phyloP scores from a whole-genome alignment of 805 yeast species.

The Ogataea pini region DNA sequence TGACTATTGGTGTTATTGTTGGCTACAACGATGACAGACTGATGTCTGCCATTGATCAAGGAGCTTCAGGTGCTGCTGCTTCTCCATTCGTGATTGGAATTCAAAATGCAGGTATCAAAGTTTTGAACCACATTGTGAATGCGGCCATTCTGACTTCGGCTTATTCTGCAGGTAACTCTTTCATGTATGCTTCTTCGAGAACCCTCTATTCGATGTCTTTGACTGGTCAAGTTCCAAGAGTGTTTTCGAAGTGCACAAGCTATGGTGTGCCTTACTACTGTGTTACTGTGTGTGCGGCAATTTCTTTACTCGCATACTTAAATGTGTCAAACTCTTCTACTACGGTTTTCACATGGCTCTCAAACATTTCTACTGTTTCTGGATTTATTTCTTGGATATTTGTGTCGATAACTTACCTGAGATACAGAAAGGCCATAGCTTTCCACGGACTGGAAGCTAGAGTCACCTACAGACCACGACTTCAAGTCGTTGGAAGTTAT shows the following conservation, averaged over 20 bases:
- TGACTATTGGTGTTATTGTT: constrained; percentile 62
- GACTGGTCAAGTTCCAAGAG: constrained; percentile 41
- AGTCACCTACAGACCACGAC: constrained; percentile 55
- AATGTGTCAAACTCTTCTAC: constrained; percentile 55
- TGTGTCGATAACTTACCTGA: constrained; percentile 51
- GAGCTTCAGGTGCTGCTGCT: constrained; percentile 55
- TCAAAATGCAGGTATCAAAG: constrained; percentile 58
- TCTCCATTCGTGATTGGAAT: constrained; percentile 69
- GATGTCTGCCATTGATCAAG: constrained; percentile 44
- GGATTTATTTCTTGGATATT: constrained; percentile 68
- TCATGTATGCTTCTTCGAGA: constrained; percentile 44
- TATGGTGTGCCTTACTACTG: constrained; percentile 59
- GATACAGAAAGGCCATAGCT: constrained; percentile 65
- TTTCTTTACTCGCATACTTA: constrained; percentile 52
- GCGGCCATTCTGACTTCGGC: constrained; percentile 64
- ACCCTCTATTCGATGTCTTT: constrained; percentile 42
- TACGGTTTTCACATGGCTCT: constrained; percentile 61
- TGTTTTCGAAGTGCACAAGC: constrained; percentile 41
- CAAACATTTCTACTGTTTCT: constrained; percentile 64
- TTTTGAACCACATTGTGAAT: constrained; percentile 60
- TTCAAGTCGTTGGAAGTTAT: constrained; percentile 61
- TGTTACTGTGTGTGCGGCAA: constrained; percentile 41
- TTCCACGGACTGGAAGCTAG: constrained; percentile 55
- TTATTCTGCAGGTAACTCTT: constrained; percentile 49
- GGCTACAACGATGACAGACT: constrained; percentile 51